These are phyloP conservation scores for Candida easanensis DNA, from an alignment of 805 yeast species.

Conservation along the genomic window DNA sequence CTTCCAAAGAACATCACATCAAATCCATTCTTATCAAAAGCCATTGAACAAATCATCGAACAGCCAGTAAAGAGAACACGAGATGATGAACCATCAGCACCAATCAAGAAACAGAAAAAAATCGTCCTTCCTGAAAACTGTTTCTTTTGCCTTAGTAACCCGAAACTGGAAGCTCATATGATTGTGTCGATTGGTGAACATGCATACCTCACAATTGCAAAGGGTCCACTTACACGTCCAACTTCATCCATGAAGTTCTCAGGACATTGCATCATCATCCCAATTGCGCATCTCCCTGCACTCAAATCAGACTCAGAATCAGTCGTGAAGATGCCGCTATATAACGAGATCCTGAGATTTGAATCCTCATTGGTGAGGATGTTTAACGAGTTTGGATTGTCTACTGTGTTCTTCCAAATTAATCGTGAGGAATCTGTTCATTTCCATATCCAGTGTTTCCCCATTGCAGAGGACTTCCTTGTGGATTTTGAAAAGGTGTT, in stretches of 20 bases:
- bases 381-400: conserved; percentile 40
- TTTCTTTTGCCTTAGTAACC: conserved; percentile 81
- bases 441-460: conserved; percentile 73
- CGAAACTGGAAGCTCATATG: conserved; percentile 76
- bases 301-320: conserved; percentile 25
- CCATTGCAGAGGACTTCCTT: conserved; percentile 49
- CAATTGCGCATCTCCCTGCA: conserved; percentile 69
- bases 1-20: conserved; percentile 27
- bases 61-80: conserved; percentile 7
- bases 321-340: conserved; percentile 31
- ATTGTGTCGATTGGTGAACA: conserved; percentile 68
- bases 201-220: conserved; percentile 73
- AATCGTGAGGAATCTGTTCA: conserved; percentile 65
- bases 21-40: conserved; percentile 30
- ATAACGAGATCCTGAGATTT: conserved; percentile 45
- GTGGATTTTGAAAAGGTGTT: conserved; percentile 45
- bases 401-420: conserved; percentile 67
- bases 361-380: conserved; percentile 48
- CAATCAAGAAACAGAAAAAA: conserved; percentile 23
- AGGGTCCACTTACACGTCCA: conserved; percentile 75
- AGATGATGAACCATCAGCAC: conserved; percentile 11
- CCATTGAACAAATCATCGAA: conserved; percentile 9
- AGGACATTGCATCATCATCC: conserved; percentile 80
- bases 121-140: conserved; percentile 59
- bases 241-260: conserved; percentile 51